Evolutionary conservation across 768 basidiomycete genomes (phyloP), one percentile per base, ranked within the genome.

Genomic region (Gelatoporia subvermispora): DNA sequence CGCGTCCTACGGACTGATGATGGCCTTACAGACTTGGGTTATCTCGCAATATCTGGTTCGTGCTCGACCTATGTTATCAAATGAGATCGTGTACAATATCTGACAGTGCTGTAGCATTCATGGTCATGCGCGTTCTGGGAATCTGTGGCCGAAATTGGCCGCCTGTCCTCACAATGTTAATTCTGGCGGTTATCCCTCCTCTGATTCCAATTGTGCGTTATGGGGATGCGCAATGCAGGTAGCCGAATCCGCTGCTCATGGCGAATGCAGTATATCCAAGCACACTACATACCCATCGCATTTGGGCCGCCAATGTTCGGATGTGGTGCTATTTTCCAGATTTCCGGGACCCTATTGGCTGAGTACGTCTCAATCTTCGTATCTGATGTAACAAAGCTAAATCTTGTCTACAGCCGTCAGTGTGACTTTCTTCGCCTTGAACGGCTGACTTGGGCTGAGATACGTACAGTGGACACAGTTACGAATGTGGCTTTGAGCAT

Each of bases 251-350:
- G n/a, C 11, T 17, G 15, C 9, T n/a, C 16, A 9, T n/a, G 15
- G 18, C 28, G n/a, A 20, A 59, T n/a, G n/a, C n/a, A n/a, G 57
- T 55, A 53, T 35, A 31, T 44, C 3, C 54, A 59, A 35, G 35
- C 41, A 4, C 48, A 49, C 8, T 59, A 59, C 39, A 45, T 25
- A 1, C 57, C 57, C 2, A 42, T 59, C 8, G 57, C 57, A 11
- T 59, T 59, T 35, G 57, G 57, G 1, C 24, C 40, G 21, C 57
- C 57, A 17, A 35, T 59, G 0, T 59, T 47, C 21, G 57, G 57
- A 15, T 59, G 57, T 40, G 56, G 56, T 8, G 50, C 28, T 13
- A 13, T 13, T 31, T 31, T 31, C 13, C 5, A 31, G 5, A 31
- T 31, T 31, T 31, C 28, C 5, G 28, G 28, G 28, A 13, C 7